Base-by-base conservation (phyloP, 2,329 filamentous ascomycete genomes). In the Ploettnerulaceae sp. region DNA sequence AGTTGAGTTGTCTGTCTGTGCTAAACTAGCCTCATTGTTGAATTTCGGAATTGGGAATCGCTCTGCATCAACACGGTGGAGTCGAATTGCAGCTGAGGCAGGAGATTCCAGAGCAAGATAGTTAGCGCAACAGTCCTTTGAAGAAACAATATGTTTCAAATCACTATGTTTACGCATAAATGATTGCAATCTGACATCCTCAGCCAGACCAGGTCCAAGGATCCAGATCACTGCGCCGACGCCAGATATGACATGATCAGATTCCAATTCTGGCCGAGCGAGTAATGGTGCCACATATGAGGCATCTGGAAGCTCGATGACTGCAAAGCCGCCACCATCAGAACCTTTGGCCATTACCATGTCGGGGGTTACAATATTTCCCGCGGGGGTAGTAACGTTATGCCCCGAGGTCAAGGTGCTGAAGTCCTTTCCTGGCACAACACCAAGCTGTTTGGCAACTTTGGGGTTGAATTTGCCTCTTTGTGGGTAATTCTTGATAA, bases 181-280 rank as follows among this genome's bases (percentile, higher is more conserved):
- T 2, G 75, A 67, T 46, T 75, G 74, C 14, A 98, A 66, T 17
- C 72, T 72, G 8, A 74, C 60, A 62, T 93, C 76, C 3, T 74
- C 69, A 5, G 75, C 70, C 11, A 97, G 73, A 2, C 76, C 81
- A 4, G 75, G 72, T 0, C 87, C 88, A 20, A 96, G 74, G 18
- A 88, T 81, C 91, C 93, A 98, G 57, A 93, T 77, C 38, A 94
- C 77, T 31, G 75, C 75, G 35, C 75, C 70, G 35, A 96, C 66
- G 38, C 82, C 77, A 5, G 71, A 71, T 73, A 88, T 87, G 25
- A 94, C 69, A 22, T 77, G 69, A 8, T 71, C 58, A 28, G 77
- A 76, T 14, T 73, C 69, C 81, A 86, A 90, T 64, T 96, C 91
- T 3, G 81, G 74, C 24, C 88, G 77, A 26, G 72, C 69, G 33